phyloP scores from a whole-genome alignment of 2,329 filamentous ascomycete genomes.

The Fusarium citri region DNA sequence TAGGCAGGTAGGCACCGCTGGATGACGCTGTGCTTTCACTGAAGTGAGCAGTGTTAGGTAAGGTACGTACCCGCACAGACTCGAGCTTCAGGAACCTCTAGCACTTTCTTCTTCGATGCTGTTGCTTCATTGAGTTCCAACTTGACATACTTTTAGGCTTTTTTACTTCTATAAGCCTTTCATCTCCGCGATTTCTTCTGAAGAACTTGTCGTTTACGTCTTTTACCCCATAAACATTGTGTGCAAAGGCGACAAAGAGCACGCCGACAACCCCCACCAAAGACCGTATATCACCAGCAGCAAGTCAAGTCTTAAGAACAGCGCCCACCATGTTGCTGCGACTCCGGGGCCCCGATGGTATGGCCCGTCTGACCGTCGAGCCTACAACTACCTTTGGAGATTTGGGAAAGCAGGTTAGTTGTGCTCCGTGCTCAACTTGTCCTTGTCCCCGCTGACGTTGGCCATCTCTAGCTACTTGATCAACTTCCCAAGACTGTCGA shows the following conservation, averaged over 20 bases:
- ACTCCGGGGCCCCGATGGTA: conserved; percentile 92
- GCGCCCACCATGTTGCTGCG: conserved; percentile 77
- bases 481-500: conserved; percentile 73
- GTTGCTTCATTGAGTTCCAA: conserved; percentile 38
- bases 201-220: background rate
- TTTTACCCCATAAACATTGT: background rate
- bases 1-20: conserved; percentile 39
- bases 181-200: background rate
- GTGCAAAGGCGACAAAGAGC: conserved; percentile 4
- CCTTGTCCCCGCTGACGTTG: conserved; percentile 29
- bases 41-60: conserved; percentile 5
- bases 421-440: background rate
- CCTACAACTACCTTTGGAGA: conserved; percentile 77
- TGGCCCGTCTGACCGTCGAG: conserved; percentile 85
- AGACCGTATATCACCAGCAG: conserved; percentile 4
- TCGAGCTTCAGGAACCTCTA: conserved; percentile 9
- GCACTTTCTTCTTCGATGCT: conserved; percentile 15
- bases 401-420: conserved; percentile 65
- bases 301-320: conserved; percentile 14
- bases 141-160: conserved; percentile 24
- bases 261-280: conserved; percentile 29
- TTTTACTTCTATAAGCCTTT: conserved; percentile 4
- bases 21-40: conserved; percentile 45
- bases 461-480: conserved; percentile 61
- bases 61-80: conserved; percentile 23